A percentile compares a stretch with the other conserved stretches of the same genome.
phyloP scores from a whole-genome alignment of 345 rosid genomes.

The Theobroma cacao region DNA sequence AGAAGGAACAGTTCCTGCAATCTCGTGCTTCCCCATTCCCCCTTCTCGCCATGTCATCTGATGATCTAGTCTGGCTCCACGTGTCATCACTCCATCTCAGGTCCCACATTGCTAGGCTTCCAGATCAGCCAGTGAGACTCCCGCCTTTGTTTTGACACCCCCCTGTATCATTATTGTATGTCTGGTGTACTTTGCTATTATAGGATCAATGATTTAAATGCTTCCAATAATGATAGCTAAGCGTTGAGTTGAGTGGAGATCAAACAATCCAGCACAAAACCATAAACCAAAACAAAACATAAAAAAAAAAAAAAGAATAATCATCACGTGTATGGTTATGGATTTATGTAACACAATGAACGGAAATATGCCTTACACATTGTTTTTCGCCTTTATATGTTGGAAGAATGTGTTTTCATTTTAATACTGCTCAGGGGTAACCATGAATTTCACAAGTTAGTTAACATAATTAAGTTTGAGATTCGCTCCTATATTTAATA shows the following conservation, averaged over 20 bases:
- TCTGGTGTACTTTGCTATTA: neutral
- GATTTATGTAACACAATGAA: neutral
- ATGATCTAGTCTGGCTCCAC: slow-evolving; percentile 10
- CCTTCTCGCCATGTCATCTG: slow-evolving; percentile 16
- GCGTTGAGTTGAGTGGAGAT: neutral
- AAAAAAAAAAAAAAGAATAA: neutral
- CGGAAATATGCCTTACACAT: neutral
- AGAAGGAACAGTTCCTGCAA: slow-evolving; percentile 8
- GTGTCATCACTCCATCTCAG: slow-evolving; percentile 8
- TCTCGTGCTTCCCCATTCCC: neutral
- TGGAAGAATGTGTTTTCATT: neutral
- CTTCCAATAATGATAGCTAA: slow-evolving; percentile 7
- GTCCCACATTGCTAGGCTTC: slow-evolving; percentile 23
- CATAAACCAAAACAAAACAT: neutral
- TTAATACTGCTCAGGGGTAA: neutral
- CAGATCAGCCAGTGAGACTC: slow-evolving; percentile 16
- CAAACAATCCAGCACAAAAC: neutral
- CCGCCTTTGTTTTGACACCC: slow-evolving; percentile 5
- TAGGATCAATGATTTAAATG: slow-evolving; percentile 13
- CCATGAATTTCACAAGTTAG: neutral
- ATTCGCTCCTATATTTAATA: neutral
- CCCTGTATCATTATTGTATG: neutral
- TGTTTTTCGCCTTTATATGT: neutral
- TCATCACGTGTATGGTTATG: neutral
- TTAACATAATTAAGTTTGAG: neutral